Base-by-base conservation (phyloP, 2,329 filamentous ascomycete genomes). In the Fusarium duplospermum region DNA sequence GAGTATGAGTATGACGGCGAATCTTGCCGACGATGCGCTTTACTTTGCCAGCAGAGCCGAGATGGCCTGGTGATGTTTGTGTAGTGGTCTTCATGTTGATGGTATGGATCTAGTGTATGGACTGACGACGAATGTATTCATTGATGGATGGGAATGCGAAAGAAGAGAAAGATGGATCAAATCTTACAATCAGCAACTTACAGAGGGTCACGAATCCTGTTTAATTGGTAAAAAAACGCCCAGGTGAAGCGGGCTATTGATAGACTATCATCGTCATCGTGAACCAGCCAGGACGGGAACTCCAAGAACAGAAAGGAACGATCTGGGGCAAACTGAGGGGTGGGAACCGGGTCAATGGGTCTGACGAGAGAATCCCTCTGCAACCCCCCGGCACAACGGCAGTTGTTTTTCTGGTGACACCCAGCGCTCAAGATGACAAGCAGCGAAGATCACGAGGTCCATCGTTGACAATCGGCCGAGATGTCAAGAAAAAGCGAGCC, bases 11-110 rank as follows among this genome's bases (percentile, higher is more conserved):
- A 27, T 76, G 74, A 27, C 65, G 75, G 42, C 73, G 71, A 38
- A 77, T 71, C 50, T 76, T 77, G 56, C 75, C 73, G 22, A 77
- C 73, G 16, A 77, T 62, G 27, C 71, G 71, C 47, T 77, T 76
- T 59, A 77, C 75, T 60, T 69, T 73, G 62, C 70, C 72, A 36
- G 52, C 31, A 27, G 69, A 50, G 20, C 56, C 62, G 27, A 72
- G 73, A 35, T 57, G 36, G 33, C 64, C 52, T 62, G 59, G 56
- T 62, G 72, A 38, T 60, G 72, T 40, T 13, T 70, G 70, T 20
- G 67, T 64, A 20, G 74, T 36, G 14, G 70, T 69, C 60, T 67
- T 74, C 70, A 76, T 76, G 22, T 64, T 75, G 56, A 60, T 13
- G 22, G n/a, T 38, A 16, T 20, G n/a, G 22, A 59, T 29, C 6